phyloP scores from a whole-genome alignment of 2,329 filamentous ascomycete genomes.

The Talaromyces sp. region DNA sequence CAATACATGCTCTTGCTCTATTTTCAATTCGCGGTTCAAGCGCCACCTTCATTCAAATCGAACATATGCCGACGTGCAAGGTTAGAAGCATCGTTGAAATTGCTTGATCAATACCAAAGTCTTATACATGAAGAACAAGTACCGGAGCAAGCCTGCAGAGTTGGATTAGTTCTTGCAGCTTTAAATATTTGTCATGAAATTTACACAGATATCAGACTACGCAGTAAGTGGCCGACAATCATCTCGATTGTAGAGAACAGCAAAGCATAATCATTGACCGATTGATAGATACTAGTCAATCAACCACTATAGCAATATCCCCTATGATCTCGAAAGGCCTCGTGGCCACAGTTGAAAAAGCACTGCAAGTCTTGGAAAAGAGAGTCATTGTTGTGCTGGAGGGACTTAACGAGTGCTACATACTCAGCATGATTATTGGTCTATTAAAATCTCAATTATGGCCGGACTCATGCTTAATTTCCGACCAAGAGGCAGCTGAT shows the following conservation, averaged over 20 bases:
- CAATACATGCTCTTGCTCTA: slow-evolving; percentile 10
- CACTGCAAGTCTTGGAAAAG: background rate
- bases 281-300: background rate
- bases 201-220: background rate
- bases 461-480: background rate
- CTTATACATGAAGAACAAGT: slow-evolving; percentile 8
- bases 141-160: slow-evolving; percentile 6
- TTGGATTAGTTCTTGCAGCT: background rate
- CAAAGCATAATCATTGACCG: background rate
- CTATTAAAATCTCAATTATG: slow-evolving; percentile 4
- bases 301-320: background rate
- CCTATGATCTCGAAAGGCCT: background rate
- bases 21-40: slow-evolving; percentile 3
- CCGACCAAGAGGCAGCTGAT: slow-evolving; percentile 8
- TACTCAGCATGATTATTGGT: slow-evolving; percentile 10
- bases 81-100: background rate
- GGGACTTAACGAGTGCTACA: slow-evolving; percentile 5
- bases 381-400: background rate
- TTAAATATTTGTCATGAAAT: slow-evolving; percentile 9
- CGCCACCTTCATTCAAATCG: slow-evolving; percentile 1
- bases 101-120: slow-evolving; percentile 6
- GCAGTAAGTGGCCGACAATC: background rate
- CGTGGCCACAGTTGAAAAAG: slow-evolving; percentile 1
- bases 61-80: slow-evolving; percentile 10
- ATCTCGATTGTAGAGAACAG: background rate